Conservation (phyloP, 2,329 filamentous ascomycete species). For the Trichophyton schoenleinii region DNA sequence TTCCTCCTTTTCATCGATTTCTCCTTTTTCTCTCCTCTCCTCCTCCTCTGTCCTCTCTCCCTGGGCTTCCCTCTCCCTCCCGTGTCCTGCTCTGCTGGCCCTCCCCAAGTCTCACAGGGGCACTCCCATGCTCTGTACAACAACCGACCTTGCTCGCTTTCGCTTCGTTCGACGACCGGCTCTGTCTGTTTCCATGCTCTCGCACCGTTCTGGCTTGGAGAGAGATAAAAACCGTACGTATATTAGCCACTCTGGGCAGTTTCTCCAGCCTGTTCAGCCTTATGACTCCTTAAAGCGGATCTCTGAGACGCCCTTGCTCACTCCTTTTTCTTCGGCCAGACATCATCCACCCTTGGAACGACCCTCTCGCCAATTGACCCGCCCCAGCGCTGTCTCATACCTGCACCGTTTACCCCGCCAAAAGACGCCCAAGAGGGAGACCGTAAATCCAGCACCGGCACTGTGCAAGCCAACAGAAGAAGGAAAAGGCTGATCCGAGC, state of each 20-base stretch:
- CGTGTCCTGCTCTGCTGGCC: slow-evolving; percentile 1
- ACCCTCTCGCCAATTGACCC: background rate
- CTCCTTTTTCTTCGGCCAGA: background rate
- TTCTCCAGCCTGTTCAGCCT: background rate
- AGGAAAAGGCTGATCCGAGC: background rate
- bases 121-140: slow-evolving; percentile 18
- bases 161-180: slow-evolving; percentile 6
- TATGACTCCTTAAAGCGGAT: background rate
- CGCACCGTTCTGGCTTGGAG: background rate
- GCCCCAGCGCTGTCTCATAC: background rate
- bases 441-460: background rate
- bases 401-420: background rate
- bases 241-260: background rate
- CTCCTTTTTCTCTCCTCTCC: slow-evolving; percentile 13
- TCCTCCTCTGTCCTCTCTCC: slow-evolving; percentile 15
- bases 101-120: slow-evolving; percentile 10
- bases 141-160: slow-evolving; percentile 17
- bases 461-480: background rate
- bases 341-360: background rate
- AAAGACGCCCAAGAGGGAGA: background rate
- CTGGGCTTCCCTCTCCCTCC: slow-evolving; percentile 9
- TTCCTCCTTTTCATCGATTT: slow-evolving; percentile 11
- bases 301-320: background rate
- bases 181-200: background rate
- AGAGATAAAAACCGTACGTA: background rate